Evolutionary conservation across 176 grass and related monocot genomes (phyloP), one percentile per base, ranked within the genome.

Genomic region (Triticum turgidum): DNA sequence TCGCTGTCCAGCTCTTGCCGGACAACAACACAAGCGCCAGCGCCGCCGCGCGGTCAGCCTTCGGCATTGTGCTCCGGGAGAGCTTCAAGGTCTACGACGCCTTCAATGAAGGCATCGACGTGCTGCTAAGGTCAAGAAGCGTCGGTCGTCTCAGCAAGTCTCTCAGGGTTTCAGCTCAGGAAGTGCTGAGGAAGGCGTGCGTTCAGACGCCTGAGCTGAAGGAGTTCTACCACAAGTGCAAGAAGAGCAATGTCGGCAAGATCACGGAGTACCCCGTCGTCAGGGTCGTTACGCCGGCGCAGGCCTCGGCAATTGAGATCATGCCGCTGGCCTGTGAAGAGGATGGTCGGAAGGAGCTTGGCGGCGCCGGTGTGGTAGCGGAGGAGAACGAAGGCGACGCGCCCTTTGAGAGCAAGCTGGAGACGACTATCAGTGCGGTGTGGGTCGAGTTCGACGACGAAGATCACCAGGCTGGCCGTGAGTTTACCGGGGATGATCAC

Each of bases 201-300:
- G 33, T 17, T 4, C 97, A 99, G 83, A 94, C 97, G 29, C 69
- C 80, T 5, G 83, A 85, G 68, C 90, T 99, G 29, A 88, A 85
- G 38, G 92, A 96, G 83, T 99, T 99, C 80, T 99, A 96, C 86
- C 87, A 96, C 51, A 94, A 85, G 73, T 96, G 94, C 80, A 93
- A 96, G 90, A 87, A 54, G 85, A 91, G 65, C 80, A 85, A 67
- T 74, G 88, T 45, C 1, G 86, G 80, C 65, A 90, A 88, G 83
- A 86, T 76, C 84, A 78, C 94, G 54, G 97, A 99, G 11, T 96
- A 99, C 82, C 97, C 97, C n/a, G 25, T 83, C 64, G 94, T 99
- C 11, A 89, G 88, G 84, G 65, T 96, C 82, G 69, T 99, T 79
- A 94, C 89, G n/a, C 73, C 68, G 3, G 85, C 81, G 25, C 61